Evolutionary conservation across 768 basidiomycete species (phyloP).

Genomic region (Mrakia frigida): DNA sequence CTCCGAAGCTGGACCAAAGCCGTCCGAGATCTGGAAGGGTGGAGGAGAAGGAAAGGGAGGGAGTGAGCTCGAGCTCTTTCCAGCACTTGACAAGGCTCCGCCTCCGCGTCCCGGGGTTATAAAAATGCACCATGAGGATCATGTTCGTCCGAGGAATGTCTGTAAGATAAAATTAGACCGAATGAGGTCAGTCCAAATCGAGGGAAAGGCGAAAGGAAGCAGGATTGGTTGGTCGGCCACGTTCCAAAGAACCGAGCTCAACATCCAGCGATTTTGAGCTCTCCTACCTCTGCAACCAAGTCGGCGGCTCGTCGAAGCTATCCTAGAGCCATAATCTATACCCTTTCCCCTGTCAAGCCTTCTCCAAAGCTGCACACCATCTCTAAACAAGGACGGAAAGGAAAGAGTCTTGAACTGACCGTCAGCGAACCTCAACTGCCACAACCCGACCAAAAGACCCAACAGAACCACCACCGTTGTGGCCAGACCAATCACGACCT

Average conservation of each 20-base stretch:
- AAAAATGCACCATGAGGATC: conserved; percentile 18
- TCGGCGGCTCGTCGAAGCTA: no score
- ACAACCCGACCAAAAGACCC: background rate
- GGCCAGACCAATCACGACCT: background rate
- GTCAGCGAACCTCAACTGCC: conserved; percentile 6
- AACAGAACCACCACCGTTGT: background rate
- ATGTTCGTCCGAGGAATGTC: conserved; percentile 10
- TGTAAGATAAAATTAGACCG: background rate
- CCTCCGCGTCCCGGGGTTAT: background rate
- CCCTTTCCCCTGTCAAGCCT: background rate
- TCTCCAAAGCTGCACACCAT: background rate
- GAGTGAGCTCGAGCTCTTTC: background rate
- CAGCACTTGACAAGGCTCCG: background rate
- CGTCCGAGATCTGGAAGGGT: conserved; percentile 17
- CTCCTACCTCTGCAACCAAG: background rate
- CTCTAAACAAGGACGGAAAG: background rate
- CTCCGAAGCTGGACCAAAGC: conserved; percentile 27
- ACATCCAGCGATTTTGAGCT: background rate
- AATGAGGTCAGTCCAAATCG: background rate
- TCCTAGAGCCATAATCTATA: background rate
- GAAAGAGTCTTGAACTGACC: background rate
- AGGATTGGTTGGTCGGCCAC: background rate
- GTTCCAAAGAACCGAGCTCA: background rate
- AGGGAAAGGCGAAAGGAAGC: background rate
- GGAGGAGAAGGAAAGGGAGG: background rate